A percentile compares a stretch with the other conserved stretches of the same genome.
Conservation (phyloP, 305 asterid species). For the Petunia hybrid region DNA sequence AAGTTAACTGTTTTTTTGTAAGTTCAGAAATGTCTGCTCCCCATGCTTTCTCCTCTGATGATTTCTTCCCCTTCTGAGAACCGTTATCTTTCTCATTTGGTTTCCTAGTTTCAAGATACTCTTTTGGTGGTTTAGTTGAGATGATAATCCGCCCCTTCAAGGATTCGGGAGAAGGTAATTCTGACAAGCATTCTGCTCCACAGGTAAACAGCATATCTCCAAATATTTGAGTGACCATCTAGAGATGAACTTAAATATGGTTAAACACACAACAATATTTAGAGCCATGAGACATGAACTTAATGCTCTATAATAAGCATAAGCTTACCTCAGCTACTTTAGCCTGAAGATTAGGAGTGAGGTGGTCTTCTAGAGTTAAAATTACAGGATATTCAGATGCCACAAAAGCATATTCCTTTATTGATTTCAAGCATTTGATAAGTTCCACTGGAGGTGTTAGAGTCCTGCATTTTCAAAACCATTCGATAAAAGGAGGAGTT, state of each 20-base stretch:
- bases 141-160: slow-evolving; percentile 60
- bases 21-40: slow-evolving; percentile 66
- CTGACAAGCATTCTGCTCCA: slow-evolving; percentile 52
- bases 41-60: slow-evolving; percentile 64
- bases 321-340: slow-evolving; percentile 71
- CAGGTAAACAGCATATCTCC: slow-evolving; percentile 58
- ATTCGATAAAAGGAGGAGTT: background rate
- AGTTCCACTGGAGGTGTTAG: slow-evolving; percentile 73
- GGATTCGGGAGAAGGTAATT: slow-evolving; percentile 78
- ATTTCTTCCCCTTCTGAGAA: slow-evolving; percentile 40
- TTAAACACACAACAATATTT: slow-evolving; percentile 2
- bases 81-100: slow-evolving; percentile 40
- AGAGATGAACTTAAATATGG: slow-evolving; percentile 22
- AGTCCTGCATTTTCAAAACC: slow-evolving; percentile 56
- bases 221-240: slow-evolving; percentile 70
- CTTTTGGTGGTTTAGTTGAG: slow-evolving; percentile 84
- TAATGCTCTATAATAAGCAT: background rate
- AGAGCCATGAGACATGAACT: background rate
- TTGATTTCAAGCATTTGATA: slow-evolving; percentile 70
- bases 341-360: slow-evolving; percentile 74
- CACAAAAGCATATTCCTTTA: slow-evolving; percentile 67
- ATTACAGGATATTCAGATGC: slow-evolving; percentile 83
- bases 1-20: slow-evolving; percentile 12
- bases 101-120: slow-evolving; percentile 57
- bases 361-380: slow-evolving; percentile 84